Conservation (phyloP, 164 flowering plant species). For the Cinnamomum micranthum region DNA sequence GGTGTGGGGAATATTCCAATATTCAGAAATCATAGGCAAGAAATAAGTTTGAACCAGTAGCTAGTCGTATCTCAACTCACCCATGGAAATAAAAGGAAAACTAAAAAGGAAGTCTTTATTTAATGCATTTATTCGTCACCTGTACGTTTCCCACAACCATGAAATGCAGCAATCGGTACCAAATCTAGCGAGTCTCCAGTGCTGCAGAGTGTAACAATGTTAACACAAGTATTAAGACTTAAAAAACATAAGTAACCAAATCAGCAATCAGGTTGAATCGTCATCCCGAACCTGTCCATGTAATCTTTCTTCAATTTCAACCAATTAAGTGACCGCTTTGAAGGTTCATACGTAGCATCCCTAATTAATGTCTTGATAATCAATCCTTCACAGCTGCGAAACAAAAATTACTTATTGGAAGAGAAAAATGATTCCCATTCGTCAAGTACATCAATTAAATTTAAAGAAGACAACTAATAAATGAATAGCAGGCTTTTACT, state of each 20-base stretch:
- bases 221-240: neutral
- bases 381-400: slow-evolving; percentile 87
- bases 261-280: neutral
- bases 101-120: neutral
- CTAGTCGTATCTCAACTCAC: neutral
- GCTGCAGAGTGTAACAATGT: slow-evolving; percentile 34
- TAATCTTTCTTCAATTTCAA: slow-evolving; percentile 95
- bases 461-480: no score
- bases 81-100: neutral
- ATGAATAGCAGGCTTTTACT: no score
- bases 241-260: neutral
- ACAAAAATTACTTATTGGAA: neutral
- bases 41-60: neutral
- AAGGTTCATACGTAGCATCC: slow-evolving; percentile 97
- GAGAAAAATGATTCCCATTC: no score
- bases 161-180: slow-evolving; percentile 95
- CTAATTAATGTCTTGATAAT: slow-evolving; percentile 81
- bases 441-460: no score
- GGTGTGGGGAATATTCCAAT: no score
- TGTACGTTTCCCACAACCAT: slow-evolving; percentile 97
- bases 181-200: slow-evolving; percentile 93
- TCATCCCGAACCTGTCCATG: slow-evolving; percentile 68
- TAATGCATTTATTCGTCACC: slow-evolving; percentile 33
- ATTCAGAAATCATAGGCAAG: neutral
- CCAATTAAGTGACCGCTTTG: slow-evolving; percentile 92